These are phyloP conservation scores for Zygosaccharomyces bailii DNA, from an alignment of 805 yeast species.

Conservation along the genomic window DNA sequence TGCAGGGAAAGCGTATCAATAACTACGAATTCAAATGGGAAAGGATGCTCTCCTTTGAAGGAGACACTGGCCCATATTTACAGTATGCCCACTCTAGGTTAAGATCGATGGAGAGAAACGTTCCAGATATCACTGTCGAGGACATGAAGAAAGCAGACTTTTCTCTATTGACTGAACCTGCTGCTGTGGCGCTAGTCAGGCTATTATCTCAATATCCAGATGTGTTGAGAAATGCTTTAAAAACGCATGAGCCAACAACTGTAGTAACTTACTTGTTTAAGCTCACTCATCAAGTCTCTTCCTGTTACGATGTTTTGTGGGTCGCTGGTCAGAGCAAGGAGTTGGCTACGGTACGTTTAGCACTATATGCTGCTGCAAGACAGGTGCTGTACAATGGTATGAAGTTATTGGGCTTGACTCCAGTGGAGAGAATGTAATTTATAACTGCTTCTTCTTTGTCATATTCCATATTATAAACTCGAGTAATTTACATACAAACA, in stretches of 20 bases:
- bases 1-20: constrained; percentile 95
- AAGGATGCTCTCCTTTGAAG: constrained; percentile 96
- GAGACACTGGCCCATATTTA: constrained; percentile 98
- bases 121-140: constrained; percentile 45
- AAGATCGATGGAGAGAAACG: constrained; percentile 88
- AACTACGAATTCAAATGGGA: constrained; percentile 97
- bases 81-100: constrained; percentile 98
- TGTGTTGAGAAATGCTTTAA: constrained; percentile 72
- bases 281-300: constrained; percentile 88
- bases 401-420: constrained; percentile 85
- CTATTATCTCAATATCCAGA: constrained; percentile 89
- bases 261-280: constrained; percentile 90
- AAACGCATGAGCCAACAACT: constrained; percentile 89
- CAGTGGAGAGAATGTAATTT: constrained; percentile 93
- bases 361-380: constrained; percentile 84
- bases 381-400: constrained; percentile 89
- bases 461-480: background rate
- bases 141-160: constrained; percentile 51
- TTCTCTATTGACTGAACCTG: constrained; percentile 63
- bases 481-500: background rate
- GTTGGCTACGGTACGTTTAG: constrained; percentile 85
- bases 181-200: constrained; percentile 70
- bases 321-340: constrained; percentile 92
- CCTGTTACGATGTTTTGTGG: constrained; percentile 95
- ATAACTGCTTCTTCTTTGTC: background rate